Conservation (phyloP, 371 early-diverging fungal species). For the Blastocladiella emersonii region DNA sequence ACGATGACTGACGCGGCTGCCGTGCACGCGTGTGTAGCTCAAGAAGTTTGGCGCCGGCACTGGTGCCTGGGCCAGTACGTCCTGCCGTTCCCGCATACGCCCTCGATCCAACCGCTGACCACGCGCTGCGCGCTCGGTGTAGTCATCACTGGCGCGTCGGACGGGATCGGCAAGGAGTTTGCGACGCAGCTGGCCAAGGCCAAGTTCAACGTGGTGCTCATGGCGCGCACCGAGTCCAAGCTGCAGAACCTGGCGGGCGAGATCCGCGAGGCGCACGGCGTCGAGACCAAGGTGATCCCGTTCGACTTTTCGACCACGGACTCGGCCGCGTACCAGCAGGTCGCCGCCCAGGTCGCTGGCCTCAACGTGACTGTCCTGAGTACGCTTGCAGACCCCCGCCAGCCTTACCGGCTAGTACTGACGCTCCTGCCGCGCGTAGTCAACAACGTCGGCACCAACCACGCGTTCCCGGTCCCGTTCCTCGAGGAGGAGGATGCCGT, state of each 20-base stretch:
- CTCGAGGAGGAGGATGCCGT: conserved; percentile 54
- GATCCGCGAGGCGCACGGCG: conserved; percentile 44
- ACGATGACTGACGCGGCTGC: too few species aligned
- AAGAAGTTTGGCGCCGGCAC: conserved; percentile 64
- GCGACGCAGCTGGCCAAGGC: conserved; percentile 76
- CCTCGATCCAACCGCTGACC: conserved; percentile 1
- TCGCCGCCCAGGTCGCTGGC: conserved; percentile 37
- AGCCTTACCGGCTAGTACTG: too few species aligned
- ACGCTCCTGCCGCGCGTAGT: conserved; percentile 33
- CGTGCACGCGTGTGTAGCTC: conserved; percentile 45
- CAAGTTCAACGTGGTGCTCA: conserved; percentile 73
- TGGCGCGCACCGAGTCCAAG: conserved; percentile 76
- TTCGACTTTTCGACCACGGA: conserved; percentile 69
- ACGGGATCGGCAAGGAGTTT: conserved; percentile 94
- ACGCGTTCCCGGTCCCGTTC: conserved; percentile 71
- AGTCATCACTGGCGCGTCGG: conserved; percentile 95
- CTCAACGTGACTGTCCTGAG: conserved; percentile 55
- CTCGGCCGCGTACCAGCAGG: conserved; percentile 46
- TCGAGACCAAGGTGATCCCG: conserved; percentile 54
- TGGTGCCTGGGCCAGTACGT: conserved; percentile 72
- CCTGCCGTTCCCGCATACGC: neutral
- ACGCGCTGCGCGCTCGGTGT: neutral
- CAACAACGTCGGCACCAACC: conserved; percentile 89
- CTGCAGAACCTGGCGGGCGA: conserved; percentile 63
- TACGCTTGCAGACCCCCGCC: too few species aligned